phyloP scores from a whole-genome alignment of 306 rosid species.

The Cucurbita maxima region DNA sequence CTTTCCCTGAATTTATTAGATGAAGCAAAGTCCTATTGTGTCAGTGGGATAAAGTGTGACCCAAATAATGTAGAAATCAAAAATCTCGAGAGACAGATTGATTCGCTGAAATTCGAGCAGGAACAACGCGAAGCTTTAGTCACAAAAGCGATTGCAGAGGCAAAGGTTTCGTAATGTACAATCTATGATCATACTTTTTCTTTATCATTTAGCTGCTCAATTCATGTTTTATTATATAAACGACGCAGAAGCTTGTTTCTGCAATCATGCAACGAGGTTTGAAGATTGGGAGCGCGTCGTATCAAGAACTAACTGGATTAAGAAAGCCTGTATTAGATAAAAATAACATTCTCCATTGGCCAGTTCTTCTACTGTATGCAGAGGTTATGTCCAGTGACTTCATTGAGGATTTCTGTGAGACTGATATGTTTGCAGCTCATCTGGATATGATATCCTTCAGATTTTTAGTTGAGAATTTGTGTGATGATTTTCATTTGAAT shows the following conservation, averaged over 20 bases:
- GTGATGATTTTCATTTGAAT: neutral
- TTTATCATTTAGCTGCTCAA: conserved; percentile 11
- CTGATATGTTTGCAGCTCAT: conserved; percentile 72
- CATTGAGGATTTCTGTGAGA: conserved; percentile 90
- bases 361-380: conserved; percentile 84
- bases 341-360: conserved; percentile 78
- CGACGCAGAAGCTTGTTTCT: conserved; percentile 46
- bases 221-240: conserved; percentile 13
- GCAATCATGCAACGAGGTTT: conserved; percentile 51
- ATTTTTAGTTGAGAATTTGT: neutral
- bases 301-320: conserved; percentile 56
- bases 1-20: conserved; percentile 50
- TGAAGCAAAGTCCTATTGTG: conserved; percentile 51
- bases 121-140: conserved; percentile 58
- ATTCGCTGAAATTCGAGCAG: conserved; percentile 35
- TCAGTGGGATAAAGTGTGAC: conserved; percentile 51
- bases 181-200: neutral
- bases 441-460: conserved; percentile 86
- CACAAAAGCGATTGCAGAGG: conserved; percentile 44
- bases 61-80: conserved; percentile 54
- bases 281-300: conserved; percentile 66
- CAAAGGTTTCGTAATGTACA: conserved; percentile 36
- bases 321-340: conserved; percentile 58
- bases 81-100: conserved; percentile 50
- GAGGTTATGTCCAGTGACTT: conserved; percentile 96